Evolutionary conservation across 2,329 filamentous ascomycete genomes (phyloP), one percentile per base, ranked within the genome.

Genomic region (Rhytidhysteron rufulum): DNA sequence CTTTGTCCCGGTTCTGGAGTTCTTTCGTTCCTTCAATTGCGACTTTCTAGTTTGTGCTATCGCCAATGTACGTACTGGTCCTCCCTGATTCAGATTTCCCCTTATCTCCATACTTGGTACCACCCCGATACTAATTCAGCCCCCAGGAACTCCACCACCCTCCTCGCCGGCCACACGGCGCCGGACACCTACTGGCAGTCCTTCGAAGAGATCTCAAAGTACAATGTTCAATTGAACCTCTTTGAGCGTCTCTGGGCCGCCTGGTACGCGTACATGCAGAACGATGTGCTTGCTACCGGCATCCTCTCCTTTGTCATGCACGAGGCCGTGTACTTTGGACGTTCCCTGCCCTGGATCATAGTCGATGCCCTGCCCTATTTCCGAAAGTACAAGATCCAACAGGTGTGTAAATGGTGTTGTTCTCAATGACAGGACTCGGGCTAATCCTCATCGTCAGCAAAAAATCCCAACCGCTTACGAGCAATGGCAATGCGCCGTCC

Each of bases 241-340:
- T 73, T 83, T 59, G 93, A 98, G 77, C 83, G 84, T 62, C 75
- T 95, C 52, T 98, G 93, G 93, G 85, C 87, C 36, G 83, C 89
- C 30, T 97, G 89, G 91, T 98, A 98, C 67, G 80, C 91, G 13
- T 98, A 83, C 78, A 95, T 97, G 85, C 88, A 95, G 67, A 98
- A 98, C 67, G 93, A 98, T 71, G 84, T 86, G 40, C 82, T 98
- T 47, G 93, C 93, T 44, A 98, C 93, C 3, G 93, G 93, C 45
- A 93, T 98, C 73, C 85, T 97, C 86, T 95, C 89, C 58, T 98
- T 98, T 67, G 70, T 85, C 53, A 88, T 97, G 80, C 93, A 98
- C 74, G 93, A 98, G 70, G 40, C 82, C 30, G 79, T 98, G 58
- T 98, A 98, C 75, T 98, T 97, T 61, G 93, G 93, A 55, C 83